A percentile compares a stretch with the other conserved stretches of the same genome.
Evolutionary conservation across 805 yeast species (phyloP).

Genomic region (Yarrowia alimentaria): DNA sequence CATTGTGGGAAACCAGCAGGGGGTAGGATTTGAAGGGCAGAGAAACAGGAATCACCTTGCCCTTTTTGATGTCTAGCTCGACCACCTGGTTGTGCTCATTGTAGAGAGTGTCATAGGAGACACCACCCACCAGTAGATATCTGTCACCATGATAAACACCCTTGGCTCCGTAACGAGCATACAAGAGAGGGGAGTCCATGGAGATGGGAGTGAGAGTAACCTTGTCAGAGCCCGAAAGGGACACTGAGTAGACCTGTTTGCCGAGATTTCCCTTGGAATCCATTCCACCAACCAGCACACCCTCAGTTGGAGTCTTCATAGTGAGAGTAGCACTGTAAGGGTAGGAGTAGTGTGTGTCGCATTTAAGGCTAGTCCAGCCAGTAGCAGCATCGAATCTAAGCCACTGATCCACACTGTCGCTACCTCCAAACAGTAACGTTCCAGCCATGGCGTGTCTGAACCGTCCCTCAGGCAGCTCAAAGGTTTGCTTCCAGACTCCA

Average conservation of each 20-base stretch:
- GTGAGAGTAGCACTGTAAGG: conserved; percentile 9
- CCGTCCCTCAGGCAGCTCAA: conserved; percentile 41
- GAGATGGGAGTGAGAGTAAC: neutral
- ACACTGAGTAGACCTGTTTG: conserved; percentile 3
- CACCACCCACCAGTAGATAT: conserved; percentile 55
- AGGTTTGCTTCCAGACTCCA: conserved; percentile 45
- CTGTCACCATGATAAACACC: conserved; percentile 38
- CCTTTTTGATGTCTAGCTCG: conserved; percentile 30
- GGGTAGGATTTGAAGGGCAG: conserved; percentile 38
- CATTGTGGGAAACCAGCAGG: conserved; percentile 55
- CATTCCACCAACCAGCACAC: conserved; percentile 17
- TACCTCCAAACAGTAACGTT: conserved; percentile 16
- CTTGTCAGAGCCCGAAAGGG: neutral
- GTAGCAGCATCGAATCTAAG: neutral
- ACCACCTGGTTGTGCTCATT: conserved; percentile 44
- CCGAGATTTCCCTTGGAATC: conserved; percentile 17
- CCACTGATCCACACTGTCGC: conserved; percentile 15
- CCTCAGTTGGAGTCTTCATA: conserved; percentile 19
- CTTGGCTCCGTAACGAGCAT: conserved; percentile 53
- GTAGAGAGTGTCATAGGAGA: conserved; percentile 43
- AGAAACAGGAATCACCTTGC: neutral
- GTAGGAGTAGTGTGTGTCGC: neutral
- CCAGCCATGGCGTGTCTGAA: conserved; percentile 9
- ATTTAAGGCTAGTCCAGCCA: conserved; percentile 16
- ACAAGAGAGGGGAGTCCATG: conserved; percentile 12